phyloP scores from a whole-genome alignment of 306 rosid species.

The Lathyrus aphaca region DNA sequence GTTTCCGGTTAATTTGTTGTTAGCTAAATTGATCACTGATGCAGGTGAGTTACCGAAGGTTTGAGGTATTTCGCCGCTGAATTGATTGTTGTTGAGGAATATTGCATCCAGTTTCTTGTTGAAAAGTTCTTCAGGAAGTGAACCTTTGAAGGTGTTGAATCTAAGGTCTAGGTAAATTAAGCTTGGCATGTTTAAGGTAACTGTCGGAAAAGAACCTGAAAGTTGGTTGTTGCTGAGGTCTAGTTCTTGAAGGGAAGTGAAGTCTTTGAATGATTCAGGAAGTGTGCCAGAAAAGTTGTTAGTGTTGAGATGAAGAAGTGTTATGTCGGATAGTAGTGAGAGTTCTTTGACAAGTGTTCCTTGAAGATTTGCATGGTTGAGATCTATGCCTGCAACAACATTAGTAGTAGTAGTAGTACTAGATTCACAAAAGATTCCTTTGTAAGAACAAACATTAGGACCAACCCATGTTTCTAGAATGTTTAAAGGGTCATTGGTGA shows the following conservation, averaged over 20 bases:
- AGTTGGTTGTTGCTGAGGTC: constrained; percentile 91
- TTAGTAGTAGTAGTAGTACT: constrained; percentile 25
- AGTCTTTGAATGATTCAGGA: constrained; percentile 66
- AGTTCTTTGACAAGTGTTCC: constrained; percentile 81
- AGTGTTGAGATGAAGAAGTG: constrained; percentile 79
- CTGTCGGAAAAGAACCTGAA: constrained; percentile 74
- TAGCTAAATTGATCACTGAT: constrained; percentile 83
- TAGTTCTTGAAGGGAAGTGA: constrained; percentile 60
- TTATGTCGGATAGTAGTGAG: constrained; percentile 66
- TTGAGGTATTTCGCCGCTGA: constrained; percentile 74
- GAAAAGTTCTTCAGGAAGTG: constrained; percentile 72
- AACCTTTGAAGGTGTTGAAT: constrained; percentile 75
- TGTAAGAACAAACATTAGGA: constrained; percentile 77
- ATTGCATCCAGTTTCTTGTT: constrained; percentile 69
- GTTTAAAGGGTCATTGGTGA: constrained; percentile 73
- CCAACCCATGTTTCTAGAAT: constrained; percentile 72
- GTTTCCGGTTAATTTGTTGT: constrained; percentile 67
- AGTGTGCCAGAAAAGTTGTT: constrained; percentile 71
- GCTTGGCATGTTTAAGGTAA: constrained; percentile 59
- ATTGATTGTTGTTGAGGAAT: constrained; percentile 80
- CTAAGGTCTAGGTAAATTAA: constrained; percentile 88
- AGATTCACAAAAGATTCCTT: constrained; percentile 75
- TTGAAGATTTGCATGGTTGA: constrained; percentile 85
- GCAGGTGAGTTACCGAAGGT: constrained; percentile 87
- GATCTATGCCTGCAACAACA: constrained; percentile 84